Evolutionary conservation across 2,329 filamentous ascomycete genomes (phyloP).

Genomic region (Aspergillus vadensis): DNA sequence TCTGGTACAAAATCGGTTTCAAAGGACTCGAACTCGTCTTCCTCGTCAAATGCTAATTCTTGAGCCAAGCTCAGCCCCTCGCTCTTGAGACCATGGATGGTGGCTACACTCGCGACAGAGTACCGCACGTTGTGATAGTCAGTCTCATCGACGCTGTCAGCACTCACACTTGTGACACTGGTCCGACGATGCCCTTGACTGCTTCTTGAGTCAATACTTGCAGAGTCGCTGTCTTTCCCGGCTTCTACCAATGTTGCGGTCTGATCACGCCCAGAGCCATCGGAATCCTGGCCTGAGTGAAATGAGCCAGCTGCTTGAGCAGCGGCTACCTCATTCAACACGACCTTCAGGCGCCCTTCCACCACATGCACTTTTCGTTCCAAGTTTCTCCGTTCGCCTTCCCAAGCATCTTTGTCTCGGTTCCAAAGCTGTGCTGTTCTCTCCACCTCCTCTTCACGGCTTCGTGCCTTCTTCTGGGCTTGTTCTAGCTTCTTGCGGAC

Average conservation of each 20-base stretch:
- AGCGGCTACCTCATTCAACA: slow-evolving; percentile 77
- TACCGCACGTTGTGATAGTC: slow-evolving; percentile 65
- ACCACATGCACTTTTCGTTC: slow-evolving; percentile 89
- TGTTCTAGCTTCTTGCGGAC: slow-evolving; percentile 74
- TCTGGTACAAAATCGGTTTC: slow-evolving; percentile 70
- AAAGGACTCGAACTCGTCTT: slow-evolving; percentile 64
- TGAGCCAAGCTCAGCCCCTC: slow-evolving; percentile 82
- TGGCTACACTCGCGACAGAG: slow-evolving; percentile 65
- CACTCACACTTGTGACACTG: slow-evolving; percentile 55
- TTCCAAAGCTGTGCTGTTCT: slow-evolving; percentile 79
- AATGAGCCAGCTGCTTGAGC: slow-evolving; percentile 38
- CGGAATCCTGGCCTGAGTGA: slow-evolving; percentile 52
- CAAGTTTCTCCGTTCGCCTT: slow-evolving; percentile 75
- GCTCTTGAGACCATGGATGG: slow-evolving; percentile 56
- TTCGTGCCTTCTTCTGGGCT: slow-evolving; percentile 73
- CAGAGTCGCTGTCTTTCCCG: slow-evolving; percentile 63
- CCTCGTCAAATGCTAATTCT: slow-evolving; percentile 83
- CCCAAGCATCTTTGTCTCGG: slow-evolving; percentile 81
- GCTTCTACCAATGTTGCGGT: slow-evolving; percentile 24
- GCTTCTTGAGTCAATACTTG: slow-evolving; percentile 68
- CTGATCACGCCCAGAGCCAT: slow-evolving; percentile 53
- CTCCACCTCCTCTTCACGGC: slow-evolving; percentile 79
- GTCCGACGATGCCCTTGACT: slow-evolving; percentile 63
- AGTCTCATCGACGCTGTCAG: slow-evolving; percentile 39
- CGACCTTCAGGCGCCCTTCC: slow-evolving; percentile 77